A percentile compares a stretch with the other conserved stretches of the same genome.
phyloP scores from a whole-genome alignment of 2,329 filamentous ascomycete genomes.

The Aureobasidium subglaciale region DNA sequence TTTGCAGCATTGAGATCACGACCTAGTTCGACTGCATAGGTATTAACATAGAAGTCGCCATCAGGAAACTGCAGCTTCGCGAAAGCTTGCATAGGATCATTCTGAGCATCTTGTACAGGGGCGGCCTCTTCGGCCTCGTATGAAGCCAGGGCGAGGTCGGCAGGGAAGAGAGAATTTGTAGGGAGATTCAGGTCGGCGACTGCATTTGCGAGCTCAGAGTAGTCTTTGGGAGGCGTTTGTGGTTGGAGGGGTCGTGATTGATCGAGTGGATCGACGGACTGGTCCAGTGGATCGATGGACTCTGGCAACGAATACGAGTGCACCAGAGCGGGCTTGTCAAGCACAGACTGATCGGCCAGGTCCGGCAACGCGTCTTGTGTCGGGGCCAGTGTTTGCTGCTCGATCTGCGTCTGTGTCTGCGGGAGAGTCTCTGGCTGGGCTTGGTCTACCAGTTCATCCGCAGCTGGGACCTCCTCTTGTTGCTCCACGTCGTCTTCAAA shows the following conservation, averaged over 20 bases:
- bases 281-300: background rate
- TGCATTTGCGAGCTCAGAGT: conserved; percentile 11
- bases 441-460: background rate
- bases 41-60: conserved; percentile 72
- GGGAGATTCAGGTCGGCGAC: conserved; percentile 9
- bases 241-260: conserved; percentile 3
- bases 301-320: background rate
- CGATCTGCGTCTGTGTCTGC: conserved; percentile 13
- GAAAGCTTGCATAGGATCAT: conserved; percentile 47
- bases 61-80: conserved; percentile 66
- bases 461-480: background rate
- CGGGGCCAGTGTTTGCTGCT: conserved; percentile 8
- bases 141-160: conserved; percentile 16
- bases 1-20: conserved; percentile 56
- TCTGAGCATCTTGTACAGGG: conserved; percentile 11
- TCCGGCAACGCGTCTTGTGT: background rate
- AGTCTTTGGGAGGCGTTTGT: conserved; percentile 6
- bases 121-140: conserved; percentile 18
- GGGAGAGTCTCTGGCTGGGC: background rate
- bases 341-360: background rate
- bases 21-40: conserved; percentile 63
- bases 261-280: conserved; percentile 1
- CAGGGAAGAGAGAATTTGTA: conserved; percentile 4
- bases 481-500: background rate
- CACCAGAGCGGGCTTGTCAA: background rate